A percentile compares a stretch with the other conserved stretches of the same genome.
Evolutionary conservation across 2,329 filamentous ascomycete genomes (phyloP).

Genomic region (Fusarium dimerum): DNA sequence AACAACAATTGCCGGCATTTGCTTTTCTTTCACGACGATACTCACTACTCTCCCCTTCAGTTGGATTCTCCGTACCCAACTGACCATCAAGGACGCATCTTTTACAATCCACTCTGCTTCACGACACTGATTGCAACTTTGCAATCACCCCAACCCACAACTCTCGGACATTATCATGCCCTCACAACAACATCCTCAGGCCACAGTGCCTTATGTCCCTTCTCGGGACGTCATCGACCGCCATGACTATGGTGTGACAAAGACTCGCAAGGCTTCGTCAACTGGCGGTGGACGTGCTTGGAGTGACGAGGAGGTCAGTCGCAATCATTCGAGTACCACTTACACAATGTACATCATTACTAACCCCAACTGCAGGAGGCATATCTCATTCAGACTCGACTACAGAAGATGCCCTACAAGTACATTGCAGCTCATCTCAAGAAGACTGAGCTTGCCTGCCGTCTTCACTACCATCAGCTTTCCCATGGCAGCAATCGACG

Average conservation of each 20-base stretch:
- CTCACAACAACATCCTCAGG: conserved; percentile 49
- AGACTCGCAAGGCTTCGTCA: conserved; percentile 67
- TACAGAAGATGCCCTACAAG: conserved; percentile 90
- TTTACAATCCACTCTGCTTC: conserved; percentile 17
- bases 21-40: conserved; percentile 14
- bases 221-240: conserved; percentile 57
- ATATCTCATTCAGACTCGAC: conserved; percentile 79
- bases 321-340: background rate
- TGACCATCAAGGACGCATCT: conserved; percentile 7
- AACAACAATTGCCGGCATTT: conserved; percentile 22
- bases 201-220: conserved; percentile 48
- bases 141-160: conserved; percentile 11
- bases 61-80: conserved; percentile 8
- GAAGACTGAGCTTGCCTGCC: conserved; percentile 86
- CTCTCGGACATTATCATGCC: conserved; percentile 43
- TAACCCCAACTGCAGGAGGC: conserved; percentile 59
- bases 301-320: conserved; percentile 80
- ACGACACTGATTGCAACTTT: conserved; percentile 18
- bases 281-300: conserved; percentile 78
- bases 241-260: conserved; percentile 61
- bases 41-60: conserved; percentile 12
- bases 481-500: conserved; percentile 80
- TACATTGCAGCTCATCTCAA: conserved; percentile 83
- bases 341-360: conserved; percentile 1
- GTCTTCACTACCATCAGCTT: conserved; percentile 84